These are phyloP conservation scores for Geranium rotundifolium DNA, from an alignment of 345 rosid species.

Conservation along the genomic window DNA sequence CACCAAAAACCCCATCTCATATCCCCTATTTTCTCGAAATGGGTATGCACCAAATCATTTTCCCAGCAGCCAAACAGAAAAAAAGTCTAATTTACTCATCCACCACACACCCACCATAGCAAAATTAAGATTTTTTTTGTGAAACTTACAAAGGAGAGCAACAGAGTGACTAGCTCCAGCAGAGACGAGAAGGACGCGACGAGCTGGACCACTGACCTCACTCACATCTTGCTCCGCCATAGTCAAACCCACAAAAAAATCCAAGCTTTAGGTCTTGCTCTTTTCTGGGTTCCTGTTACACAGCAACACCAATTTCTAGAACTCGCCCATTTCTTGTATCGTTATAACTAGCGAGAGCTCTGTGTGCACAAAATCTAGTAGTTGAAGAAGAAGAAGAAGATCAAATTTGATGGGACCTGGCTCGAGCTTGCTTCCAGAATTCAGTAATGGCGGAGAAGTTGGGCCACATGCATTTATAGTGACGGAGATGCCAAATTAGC, in stretches of 20 bases:
- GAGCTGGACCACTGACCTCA: slow-evolving; percentile 38
- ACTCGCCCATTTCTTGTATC: too few relatives aligned
- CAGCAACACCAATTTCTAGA: not conserved
- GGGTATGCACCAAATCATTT: not conserved
- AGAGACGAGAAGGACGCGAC: slow-evolving; percentile 64
- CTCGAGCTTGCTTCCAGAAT: not conserved
- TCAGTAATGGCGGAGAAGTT: not conserved
- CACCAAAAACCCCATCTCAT: not conserved
- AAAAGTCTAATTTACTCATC: not conserved
- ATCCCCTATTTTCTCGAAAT: not conserved
- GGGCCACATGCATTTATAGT: not conserved
- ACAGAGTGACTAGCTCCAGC: slow-evolving; percentile 98
- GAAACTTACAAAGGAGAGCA: slow-evolving; percentile 66
- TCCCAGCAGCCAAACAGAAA: slow-evolving; percentile 1
- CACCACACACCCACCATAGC: too few relatives aligned
- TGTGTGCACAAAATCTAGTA: not conserved
- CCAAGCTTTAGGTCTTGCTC: not conserved
- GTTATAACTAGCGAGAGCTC: too few relatives aligned
- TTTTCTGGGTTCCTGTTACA: not conserved
- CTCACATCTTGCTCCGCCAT: slow-evolving; percentile 2
- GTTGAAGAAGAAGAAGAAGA: not conserved
- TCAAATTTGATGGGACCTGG: not conserved
- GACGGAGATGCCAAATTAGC: not conserved
- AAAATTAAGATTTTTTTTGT: not conserved
- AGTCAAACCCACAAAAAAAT: not conserved